Evolutionary conservation across 176 grass and related monocot genomes (phyloP), one percentile per base, ranked within the genome.

Genomic region (Lolium perenne): DNA sequence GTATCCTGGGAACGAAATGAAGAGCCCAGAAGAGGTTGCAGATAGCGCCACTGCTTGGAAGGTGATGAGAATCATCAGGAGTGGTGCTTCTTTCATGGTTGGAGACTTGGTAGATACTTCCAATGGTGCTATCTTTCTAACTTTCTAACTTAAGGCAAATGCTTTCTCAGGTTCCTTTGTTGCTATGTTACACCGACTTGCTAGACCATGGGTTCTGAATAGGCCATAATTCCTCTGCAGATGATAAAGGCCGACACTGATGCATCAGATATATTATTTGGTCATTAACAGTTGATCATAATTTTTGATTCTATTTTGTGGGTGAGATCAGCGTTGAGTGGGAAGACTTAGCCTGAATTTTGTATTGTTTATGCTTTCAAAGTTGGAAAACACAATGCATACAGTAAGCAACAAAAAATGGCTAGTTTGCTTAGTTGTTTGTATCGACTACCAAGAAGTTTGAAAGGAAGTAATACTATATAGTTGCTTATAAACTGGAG

Each of bases 1-100:
- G 26, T 82, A 89, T n/a, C 85, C 85, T 5, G 84, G 75, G 40
- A 71, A 21, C 8, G 75, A 69, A 2, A 79, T 2, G 12, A 15
- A 4, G 22, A 10, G 7, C 10, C 38, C 23, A 0, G 63, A 70
- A 70, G 84, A 10, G 22, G 49, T 73, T 17, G 23, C 18, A 23
- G 76, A 56, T 7, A 74, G 32, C 4, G 3, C 16, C 5, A 0
- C 38, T 1, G 11, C 5, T 55, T 79, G 5, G 51, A 79, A 2
- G 51, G 77, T 10, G 16, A n/a, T 29, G 35, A 68, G 62, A 8
- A 86, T 69, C 47, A 86, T 16, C 22, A 86, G 62, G 21, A n/a
- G 0, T 10, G 1, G 35, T 17, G 17, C 2, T 80, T 61, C 76
- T 47, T 58, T 22, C 84, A 86, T 86, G 15, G 63, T 46, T 45